Percentiles rank a stretch among this genome's conserved stretches.
Conservation (phyloP, 2,329 filamentous ascomycete species). For the Rutstroemia sp. region DNA sequence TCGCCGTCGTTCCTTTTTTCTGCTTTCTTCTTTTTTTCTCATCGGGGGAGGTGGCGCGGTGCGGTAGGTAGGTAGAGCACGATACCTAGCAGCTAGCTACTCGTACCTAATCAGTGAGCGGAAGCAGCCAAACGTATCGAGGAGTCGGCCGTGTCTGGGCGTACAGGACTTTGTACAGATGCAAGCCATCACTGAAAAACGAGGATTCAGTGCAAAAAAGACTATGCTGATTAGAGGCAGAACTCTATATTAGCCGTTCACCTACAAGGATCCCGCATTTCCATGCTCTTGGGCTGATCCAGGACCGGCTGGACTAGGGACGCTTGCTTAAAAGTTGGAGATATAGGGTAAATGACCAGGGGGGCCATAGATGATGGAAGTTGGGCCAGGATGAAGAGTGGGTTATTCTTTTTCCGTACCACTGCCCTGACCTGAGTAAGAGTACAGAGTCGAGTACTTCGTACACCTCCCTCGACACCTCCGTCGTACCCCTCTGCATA, state of each 20-base stretch:
- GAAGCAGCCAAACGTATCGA: background rate
- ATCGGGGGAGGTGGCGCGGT: no score
- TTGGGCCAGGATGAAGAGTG: background rate
- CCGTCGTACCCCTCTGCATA: no score
- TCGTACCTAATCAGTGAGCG: background rate
- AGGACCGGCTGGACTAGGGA: conserved; percentile 6
- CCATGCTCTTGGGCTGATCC: conserved; percentile 19
- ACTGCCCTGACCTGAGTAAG: background rate
- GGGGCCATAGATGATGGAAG: background rate
- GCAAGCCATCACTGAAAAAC: background rate
- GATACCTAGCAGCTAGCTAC: no score
- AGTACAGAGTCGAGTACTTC: background rate
- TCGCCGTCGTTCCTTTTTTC: no score
- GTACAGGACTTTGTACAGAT: background rate
- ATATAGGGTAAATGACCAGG: conserved; percentile 3
- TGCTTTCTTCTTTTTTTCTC: no score
- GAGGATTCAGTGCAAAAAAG: background rate
- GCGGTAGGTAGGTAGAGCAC: no score
- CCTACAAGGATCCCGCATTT: conserved; percentile 15
- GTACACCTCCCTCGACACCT: no score
- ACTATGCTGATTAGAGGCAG: background rate
- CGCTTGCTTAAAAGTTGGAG: conserved; percentile 5
- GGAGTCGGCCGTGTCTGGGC: background rate
- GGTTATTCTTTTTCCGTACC: background rate
- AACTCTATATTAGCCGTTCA: conserved; percentile 1